These are phyloP conservation scores for Cyathus pygmaeus DNA, from an alignment of 1,284 basidiomycete genomes.

Conservation along the genomic window DNA sequence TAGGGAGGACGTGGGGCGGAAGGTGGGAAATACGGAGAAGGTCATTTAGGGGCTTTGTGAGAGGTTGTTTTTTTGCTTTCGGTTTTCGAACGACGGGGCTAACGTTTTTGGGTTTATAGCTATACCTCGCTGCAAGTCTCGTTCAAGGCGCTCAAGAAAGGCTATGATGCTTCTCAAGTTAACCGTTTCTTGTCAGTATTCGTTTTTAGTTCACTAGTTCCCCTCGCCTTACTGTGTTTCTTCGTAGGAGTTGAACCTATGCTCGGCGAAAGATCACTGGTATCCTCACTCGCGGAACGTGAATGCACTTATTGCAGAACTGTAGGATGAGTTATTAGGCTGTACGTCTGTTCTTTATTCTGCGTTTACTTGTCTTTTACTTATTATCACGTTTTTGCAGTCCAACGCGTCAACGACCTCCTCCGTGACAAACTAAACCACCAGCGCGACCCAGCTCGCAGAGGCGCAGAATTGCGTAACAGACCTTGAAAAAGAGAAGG, in stretches of 20 bases:
- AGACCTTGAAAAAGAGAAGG: conserved; percentile 51
- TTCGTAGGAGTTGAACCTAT: conserved; percentile 42
- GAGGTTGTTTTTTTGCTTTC: conserved; percentile 13
- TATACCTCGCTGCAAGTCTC: conserved; percentile 23
- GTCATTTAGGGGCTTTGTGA: conserved; percentile 18
- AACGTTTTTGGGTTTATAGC: conserved; percentile 15
- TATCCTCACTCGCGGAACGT: conserved; percentile 38
- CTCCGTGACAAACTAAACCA: conserved; percentile 61
- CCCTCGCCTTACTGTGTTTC: background rate
- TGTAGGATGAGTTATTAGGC: conserved; percentile 44
- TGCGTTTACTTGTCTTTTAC: background rate
- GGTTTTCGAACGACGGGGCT: no score
- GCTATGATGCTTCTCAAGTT: conserved; percentile 26
- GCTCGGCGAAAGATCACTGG: conserved; percentile 36
- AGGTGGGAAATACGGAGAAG: conserved; percentile 10
- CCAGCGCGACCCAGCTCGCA: conserved; percentile 53
- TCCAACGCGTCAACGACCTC: conserved; percentile 61
- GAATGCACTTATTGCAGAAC: conserved; percentile 46
- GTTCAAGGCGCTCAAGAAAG: conserved; percentile 29
- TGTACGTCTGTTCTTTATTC: conserved; percentile 23
- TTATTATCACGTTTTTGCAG: conserved; percentile 35
- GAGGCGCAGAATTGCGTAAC: conserved; percentile 50
- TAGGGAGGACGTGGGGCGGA: conserved; percentile 8
- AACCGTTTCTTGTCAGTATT: background rate
- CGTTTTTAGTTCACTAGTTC: background rate